Conservation (phyloP, 495 filamentous ascomycete genomes). For the Hyaloscypha bicolor region DNA sequence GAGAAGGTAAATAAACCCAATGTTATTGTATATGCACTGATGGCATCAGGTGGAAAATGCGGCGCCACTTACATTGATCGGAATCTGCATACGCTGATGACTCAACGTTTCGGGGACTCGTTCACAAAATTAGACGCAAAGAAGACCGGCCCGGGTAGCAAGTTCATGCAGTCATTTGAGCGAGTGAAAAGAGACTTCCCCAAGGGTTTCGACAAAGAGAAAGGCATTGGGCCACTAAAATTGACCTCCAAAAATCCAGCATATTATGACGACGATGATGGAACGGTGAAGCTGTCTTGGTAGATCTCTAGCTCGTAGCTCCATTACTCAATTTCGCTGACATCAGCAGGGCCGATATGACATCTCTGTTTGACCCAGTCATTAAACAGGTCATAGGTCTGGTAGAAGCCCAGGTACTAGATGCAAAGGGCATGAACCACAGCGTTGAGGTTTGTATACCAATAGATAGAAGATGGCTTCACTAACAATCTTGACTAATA, state of each 20-base stretch:
- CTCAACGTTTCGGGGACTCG: constrained; percentile 27
- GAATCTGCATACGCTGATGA: constrained; percentile 33
- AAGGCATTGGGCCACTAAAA: not conserved
- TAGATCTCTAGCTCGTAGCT: not conserved
- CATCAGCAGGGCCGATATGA: constrained; percentile 26
- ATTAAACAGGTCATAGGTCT: constrained; percentile 32
- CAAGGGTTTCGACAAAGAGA: not conserved
- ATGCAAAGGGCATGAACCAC: constrained; percentile 16
- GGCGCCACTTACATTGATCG: constrained; percentile 22
- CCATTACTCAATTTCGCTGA: not conserved
- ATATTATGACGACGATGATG: not conserved
- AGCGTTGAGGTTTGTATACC: too few species aligned
- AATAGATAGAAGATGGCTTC: too few species aligned
- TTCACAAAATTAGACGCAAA: constrained; percentile 28
- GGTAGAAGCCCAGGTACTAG: constrained; percentile 27
- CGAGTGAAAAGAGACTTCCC: not conserved
- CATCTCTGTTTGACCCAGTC: constrained; percentile 35
- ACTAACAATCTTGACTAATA: too few species aligned
- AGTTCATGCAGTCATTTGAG: constrained; percentile 37
- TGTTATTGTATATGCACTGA: too few species aligned
- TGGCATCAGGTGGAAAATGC: constrained; percentile 17
- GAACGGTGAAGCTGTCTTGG: not conserved
- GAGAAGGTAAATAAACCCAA: constrained; percentile 24
- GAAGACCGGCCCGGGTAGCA: constrained; percentile 33
- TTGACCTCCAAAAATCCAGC: not conserved